These are phyloP conservation scores for Geotrichum australiense DNA, from an alignment of 1,139 yeast genomes.

Conservation along the genomic window DNA sequence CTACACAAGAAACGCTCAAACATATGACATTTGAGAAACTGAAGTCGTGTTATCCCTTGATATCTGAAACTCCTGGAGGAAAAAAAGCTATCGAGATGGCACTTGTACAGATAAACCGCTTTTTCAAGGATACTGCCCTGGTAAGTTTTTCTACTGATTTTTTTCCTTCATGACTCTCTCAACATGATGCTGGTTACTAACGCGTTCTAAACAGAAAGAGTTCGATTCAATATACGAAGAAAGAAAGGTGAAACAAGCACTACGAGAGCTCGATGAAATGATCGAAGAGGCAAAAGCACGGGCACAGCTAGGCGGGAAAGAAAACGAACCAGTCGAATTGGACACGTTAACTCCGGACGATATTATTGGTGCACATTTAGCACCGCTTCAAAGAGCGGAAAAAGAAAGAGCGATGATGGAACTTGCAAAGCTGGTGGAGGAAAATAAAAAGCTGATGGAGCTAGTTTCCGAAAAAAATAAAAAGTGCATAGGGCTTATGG, in stretches of 20 bases:
- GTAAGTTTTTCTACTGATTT: background rate
- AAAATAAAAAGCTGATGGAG: conserved; percentile 3
- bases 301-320: conserved; percentile 20
- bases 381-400: conserved; percentile 22
- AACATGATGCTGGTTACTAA: background rate
- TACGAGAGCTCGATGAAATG: conserved; percentile 61
- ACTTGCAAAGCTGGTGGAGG: conserved; percentile 5
- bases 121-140: conserved; percentile 53
- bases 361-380: conserved; percentile 29
- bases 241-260: conserved; percentile 48
- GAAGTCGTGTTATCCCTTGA: conserved; percentile 58
- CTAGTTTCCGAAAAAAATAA: too few relatives aligned
- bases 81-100: conserved; percentile 48
- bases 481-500: too few relatives aligned
- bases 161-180: background rate
- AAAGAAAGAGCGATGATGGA: conserved; percentile 3
- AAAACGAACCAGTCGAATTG: conserved; percentile 25
- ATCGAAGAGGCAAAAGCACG: conserved; percentile 46
- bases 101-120: conserved; percentile 51
- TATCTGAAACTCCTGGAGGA: conserved; percentile 48
- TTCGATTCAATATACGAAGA: conserved; percentile 62
- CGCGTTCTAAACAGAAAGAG: conserved; percentile 36
- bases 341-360: conserved; percentile 31
- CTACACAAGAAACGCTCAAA: conserved; percentile 60
- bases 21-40: conserved; percentile 56